Conservation (phyloP, 139 green algal species). For the Haematococcus sp. region DNA sequence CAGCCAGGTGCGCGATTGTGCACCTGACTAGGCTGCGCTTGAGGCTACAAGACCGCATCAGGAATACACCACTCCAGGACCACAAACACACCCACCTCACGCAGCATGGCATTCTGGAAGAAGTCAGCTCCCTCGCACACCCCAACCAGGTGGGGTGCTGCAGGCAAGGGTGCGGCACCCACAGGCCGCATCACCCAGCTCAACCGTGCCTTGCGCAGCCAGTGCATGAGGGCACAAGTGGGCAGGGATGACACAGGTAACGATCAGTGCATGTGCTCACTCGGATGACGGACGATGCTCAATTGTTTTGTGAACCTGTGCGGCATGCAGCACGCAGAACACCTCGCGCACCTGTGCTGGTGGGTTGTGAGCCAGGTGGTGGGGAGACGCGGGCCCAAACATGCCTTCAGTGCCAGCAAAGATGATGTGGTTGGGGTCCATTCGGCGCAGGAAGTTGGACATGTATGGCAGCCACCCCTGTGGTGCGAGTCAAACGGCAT, state of each 20-base stretch:
- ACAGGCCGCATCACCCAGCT: neutral
- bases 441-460: slow-evolving; percentile 25
- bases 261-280: too few species aligned
- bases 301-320: too few species aligned
- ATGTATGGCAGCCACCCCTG: slow-evolving; percentile 39
- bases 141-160: neutral
- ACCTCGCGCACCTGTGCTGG: neutral
- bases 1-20: too few species aligned
- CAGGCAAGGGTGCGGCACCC: neutral
- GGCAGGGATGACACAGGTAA: too few species aligned
- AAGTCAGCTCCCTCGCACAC: slow-evolving; percentile 22
- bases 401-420: slow-evolving; percentile 58
- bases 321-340: too few species aligned
- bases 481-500: neutral
- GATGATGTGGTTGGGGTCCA: slow-evolving; percentile 73
- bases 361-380: slow-evolving; percentile 34
- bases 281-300: too few species aligned
- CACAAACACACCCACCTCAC: neutral
- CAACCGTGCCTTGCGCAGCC: neutral
- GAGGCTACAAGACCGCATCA: too few species aligned
- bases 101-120: slow-evolving; percentile 11
- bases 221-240: neutral
- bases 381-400: slow-evolving; percentile 28
- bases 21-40: too few species aligned
- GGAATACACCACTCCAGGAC: too few species aligned